Base-by-base conservation (phyloP, 176 grass and related monocot genomes). In the Aegilops longissima region DNA sequence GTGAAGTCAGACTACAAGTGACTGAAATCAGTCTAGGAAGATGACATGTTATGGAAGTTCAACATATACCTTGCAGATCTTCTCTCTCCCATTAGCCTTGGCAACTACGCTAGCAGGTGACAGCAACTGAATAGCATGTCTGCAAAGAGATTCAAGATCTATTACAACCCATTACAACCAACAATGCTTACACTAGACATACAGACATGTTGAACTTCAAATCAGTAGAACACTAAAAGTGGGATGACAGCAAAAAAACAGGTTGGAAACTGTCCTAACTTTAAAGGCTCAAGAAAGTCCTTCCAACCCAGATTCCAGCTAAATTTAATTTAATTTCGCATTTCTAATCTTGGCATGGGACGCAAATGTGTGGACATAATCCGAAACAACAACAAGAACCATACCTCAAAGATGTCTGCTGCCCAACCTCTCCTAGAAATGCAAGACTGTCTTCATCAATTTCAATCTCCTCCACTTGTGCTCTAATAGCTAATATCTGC, bases 381-480 rank as follows among this genome's bases (percentile, higher is more conserved):
- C 21, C 61, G 14, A 36, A 90, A 77, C 25, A 86, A 77, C 25
- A 86, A 73, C 21, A 52, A 85, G 9, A 68, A 61, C 27, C 21
- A 59, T 81, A 99, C 97, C 97, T 94, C 82, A 99, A 94, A 81
- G 97, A 96, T 86, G 92, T 86, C 69, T 84, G 92, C 31, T 94
- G 94, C 76, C 94, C 97, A 49, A 94, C 96, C 70, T 99, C 97
- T 82, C 97, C 94, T 66, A 99, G 59, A 89, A 80, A 99, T 81
- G 94, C 94, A 77, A 99, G 90, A 80, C 97, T 99, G 82, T 96
- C 94, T 89, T 96, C 97, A 66, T 99, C 94, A 61, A 99, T 93
- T 47, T 96, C 94, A 80, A 92, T 86, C 92, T 94, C 97, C 88
- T 99, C 97, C 9, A 99, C 90, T 89, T 99, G 97, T 73, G 92